Evolutionary conservation across 1,139 yeast species (phyloP), one percentile per base, ranked within the genome.

Genomic region (Geotrichum bryndzae): DNA sequence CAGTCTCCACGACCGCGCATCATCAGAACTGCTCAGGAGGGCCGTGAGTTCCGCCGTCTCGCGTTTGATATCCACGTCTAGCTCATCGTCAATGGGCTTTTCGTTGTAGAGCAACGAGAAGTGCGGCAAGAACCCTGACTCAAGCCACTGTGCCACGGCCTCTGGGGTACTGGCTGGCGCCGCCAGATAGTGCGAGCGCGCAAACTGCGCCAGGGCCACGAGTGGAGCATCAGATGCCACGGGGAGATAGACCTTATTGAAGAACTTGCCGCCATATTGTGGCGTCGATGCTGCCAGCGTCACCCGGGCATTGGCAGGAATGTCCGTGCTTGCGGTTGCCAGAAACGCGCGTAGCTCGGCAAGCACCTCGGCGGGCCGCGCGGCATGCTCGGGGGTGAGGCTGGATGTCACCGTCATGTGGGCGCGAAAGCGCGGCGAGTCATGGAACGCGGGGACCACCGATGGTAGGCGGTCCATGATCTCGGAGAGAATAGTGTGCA

Each of bases 331-430:
- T 1, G 18, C 22, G 18, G 48, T 5, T 7, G 18, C 22, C 22
- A 41, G 10, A 41, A 41, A 41, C 23, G n/a, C 10, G 22, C 48
- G 48, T 3, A 41, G 48, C 15, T 54, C 27, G 51, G 45, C 51
- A 10, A 57, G 35, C 8, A 57, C 41, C 29, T 22, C 33, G 11
- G 15, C 58, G 2, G 50, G 33, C 11, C 51, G 29, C 18, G 48
- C 50, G 6, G 35, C 54, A 22, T 31, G 45, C 48, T 50, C 54
- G 15, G 41, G 13, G 1, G 52, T 27, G 13, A 56, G 31, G 23
- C 23, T 50, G 22, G 59, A 57, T 1, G 59, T 57, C 13, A 57
- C 41, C 5, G 59, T 57, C 18, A 57, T 52, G 51, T 57, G 59
- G 8, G 56, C 55, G 22, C 29, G 29, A 38, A 57, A 57, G 8